phyloP scores from a whole-genome alignment of 2,329 filamentous ascomycete species.

The Sarocladium strictum region DNA sequence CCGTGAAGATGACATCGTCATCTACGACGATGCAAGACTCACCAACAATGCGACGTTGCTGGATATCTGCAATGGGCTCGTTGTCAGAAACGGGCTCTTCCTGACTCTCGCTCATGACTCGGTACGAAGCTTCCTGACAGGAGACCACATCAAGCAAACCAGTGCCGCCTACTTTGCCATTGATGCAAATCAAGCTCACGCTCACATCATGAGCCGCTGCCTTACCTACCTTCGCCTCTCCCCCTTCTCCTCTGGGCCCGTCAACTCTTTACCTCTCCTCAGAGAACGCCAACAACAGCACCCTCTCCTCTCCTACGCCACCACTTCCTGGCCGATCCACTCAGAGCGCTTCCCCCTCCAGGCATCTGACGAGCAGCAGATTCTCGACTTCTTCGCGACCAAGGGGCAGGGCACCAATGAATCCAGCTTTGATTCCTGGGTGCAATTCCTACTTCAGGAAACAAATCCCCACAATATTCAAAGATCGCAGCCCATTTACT shows the following conservation, averaged over 20 bases:
- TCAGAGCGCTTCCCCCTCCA: conserved; percentile 13
- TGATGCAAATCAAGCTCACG: conserved; percentile 12
- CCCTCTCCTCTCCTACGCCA: conserved; percentile 15
- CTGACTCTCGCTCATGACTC: conserved; percentile 20
- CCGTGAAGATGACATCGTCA: conserved; percentile 16
- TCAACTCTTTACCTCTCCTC: neutral
- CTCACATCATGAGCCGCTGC: conserved; percentile 18
- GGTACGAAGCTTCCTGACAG: conserved; percentile 16
- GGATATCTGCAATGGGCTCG: conserved; percentile 17
- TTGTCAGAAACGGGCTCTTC: conserved; percentile 10
- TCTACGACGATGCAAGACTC: conserved; percentile 20
- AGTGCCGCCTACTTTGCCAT: conserved; percentile 16
- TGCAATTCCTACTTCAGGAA: conserved; percentile 16
- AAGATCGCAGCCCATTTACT: conserved; percentile 17
- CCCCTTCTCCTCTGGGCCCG: conserved; percentile 15
- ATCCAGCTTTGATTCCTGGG: conserved; percentile 19
- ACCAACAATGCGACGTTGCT: conserved; percentile 15
- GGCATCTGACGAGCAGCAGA: conserved; percentile 13
- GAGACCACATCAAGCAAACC: conserved; percentile 15
- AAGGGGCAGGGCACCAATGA: conserved; percentile 13
- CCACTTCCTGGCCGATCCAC: conserved; percentile 18
- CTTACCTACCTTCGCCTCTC: conserved; percentile 16
- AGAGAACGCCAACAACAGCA: conserved; percentile 9
- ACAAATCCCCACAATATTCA: conserved; percentile 11
- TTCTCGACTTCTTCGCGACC: conserved; percentile 17